phyloP scores from a whole-genome alignment of 441 rosid genomes.

The Gossypium gossypioides region DNA sequence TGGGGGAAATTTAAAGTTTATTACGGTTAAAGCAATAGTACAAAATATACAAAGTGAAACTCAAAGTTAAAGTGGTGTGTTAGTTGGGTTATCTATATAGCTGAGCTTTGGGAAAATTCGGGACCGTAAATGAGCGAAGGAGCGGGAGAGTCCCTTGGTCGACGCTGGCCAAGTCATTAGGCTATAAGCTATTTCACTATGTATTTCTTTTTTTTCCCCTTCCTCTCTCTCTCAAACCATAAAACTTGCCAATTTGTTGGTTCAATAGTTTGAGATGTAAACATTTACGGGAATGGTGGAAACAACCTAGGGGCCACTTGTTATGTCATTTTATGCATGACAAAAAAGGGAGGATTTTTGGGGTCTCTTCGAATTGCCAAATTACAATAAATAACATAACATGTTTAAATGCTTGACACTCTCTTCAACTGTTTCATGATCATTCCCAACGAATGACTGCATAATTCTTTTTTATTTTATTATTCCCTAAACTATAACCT shows the following conservation, averaged over 20 bases:
- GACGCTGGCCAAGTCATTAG: slow-evolving; percentile 26
- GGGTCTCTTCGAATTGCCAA: neutral
- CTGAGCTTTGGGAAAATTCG: neutral
- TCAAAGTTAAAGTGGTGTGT: neutral
- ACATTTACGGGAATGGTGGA: neutral
- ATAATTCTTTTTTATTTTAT: too few species aligned
- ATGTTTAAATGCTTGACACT: neutral
- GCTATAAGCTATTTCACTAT: neutral
- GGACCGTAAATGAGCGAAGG: slow-evolving; percentile 17
- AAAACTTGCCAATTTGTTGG: too few species aligned
- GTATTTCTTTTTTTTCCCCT: too few species aligned
- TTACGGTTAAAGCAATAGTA: neutral
- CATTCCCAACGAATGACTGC: neutral
- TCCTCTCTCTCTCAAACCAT: too few species aligned
- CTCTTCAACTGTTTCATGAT: neutral
- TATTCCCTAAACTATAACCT: too few species aligned
- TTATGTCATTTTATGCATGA: neutral
- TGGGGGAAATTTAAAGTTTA: neutral
- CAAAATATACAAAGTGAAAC: neutral
- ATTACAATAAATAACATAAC: neutral
- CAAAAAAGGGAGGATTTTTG: neutral
- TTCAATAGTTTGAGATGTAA: neutral
- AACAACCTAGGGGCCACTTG: neutral
- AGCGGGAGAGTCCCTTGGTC: slow-evolving; percentile 25
- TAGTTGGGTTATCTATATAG: neutral